Evolutionary conservation across 495 filamentous ascomycete genomes (phyloP), one percentile per base, ranked within the genome.

Genomic region (Daldinia loculata): DNA sequence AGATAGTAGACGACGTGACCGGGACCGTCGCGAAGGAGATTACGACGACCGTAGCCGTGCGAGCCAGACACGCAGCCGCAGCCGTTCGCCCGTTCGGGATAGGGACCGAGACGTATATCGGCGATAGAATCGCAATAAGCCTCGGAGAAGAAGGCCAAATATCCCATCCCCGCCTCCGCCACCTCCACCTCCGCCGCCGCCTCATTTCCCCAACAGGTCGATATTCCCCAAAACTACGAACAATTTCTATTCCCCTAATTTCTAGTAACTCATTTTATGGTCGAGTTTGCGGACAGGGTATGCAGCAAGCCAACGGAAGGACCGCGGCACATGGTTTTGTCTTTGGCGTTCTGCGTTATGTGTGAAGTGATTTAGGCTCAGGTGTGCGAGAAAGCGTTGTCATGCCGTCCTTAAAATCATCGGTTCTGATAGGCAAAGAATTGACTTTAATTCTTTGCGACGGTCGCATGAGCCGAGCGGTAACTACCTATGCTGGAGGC

Each of bases 31-130:
- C 15, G 77, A 81, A 41, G 74, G 76, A 29, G 84, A 86, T 7
- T 84, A 80, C 55, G 84, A 86, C n/a, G 83, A 84, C 34, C 77
- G 83, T 36, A 72, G 69, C n/a, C 74, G 84, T 38, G 76, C 74
- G 22, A 82, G 82, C 38, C 77, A 78, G 61, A 86, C 84, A 11
- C 77, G 83, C 7, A 86, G 83, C 60, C 78, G 84, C 8, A 86
- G 84, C 66, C 78, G 84, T 27, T 85, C 84, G 17, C 84, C 84
- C 4, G 63, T 78, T 22, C 66, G 81, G 26, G 84, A 84, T 17
- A 79, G 85, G 32, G 82, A 84, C 32, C 76, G 79, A 56, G 80
- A 83, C 29, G 48, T 72, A 38, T 82, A 84, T 71, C 79, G 79
- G 12, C 78, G 81, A 75, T 83, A 82, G 74, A 39, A 61, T 61